Percentiles rank a stretch among this genome's conserved stretches.
Evolutionary conservation across 129 eudicot genomes (phyloP).

Genomic region (Deinandra increscens): DNA sequence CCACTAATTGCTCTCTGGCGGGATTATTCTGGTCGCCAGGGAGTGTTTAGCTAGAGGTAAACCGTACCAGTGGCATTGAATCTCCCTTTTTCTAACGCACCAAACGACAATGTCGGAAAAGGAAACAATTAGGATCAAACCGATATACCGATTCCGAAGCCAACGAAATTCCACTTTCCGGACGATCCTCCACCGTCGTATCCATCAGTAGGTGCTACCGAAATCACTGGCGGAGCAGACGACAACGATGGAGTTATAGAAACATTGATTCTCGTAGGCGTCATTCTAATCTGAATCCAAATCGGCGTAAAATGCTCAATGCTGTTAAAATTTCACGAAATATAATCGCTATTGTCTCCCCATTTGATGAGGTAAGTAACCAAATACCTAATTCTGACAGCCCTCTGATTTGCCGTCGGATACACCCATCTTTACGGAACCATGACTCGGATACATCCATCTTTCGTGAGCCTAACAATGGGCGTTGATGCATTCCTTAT

Average conservation of each 20-base stretch:
- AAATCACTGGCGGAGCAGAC: slow-evolving; percentile 34
- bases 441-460: no score
- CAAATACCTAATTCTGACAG: slow-evolving; percentile 45
- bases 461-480: no score
- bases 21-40: background rate
- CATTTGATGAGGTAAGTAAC: slow-evolving; percentile 48
- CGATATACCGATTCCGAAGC: slow-evolving; percentile 67
- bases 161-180: slow-evolving; percentile 45
- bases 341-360: slow-evolving; percentile 18
- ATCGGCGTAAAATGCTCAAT: slow-evolving; percentile 51
- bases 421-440: slow-evolving; percentile 79
- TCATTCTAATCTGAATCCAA: slow-evolving; percentile 51
- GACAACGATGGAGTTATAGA: slow-evolving; percentile 34
- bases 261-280: slow-evolving; percentile 31
- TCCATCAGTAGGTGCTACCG: background rate
- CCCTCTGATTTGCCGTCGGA: slow-evolving; percentile 50
- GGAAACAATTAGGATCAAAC: slow-evolving; percentile 33
- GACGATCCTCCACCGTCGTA: slow-evolving; percentile 34
- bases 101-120: slow-evolving; percentile 31
- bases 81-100: slow-evolving; percentile 33
- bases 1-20: slow-evolving; percentile 37
- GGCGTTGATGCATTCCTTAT: no score
- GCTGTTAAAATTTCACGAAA: slow-evolving; percentile 37
- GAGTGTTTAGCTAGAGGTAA: slow-evolving; percentile 17
- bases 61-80: background rate